Base-by-base conservation (phyloP, 495 filamentous ascomycete species). In the Parathielavia hyrcaniae region DNA sequence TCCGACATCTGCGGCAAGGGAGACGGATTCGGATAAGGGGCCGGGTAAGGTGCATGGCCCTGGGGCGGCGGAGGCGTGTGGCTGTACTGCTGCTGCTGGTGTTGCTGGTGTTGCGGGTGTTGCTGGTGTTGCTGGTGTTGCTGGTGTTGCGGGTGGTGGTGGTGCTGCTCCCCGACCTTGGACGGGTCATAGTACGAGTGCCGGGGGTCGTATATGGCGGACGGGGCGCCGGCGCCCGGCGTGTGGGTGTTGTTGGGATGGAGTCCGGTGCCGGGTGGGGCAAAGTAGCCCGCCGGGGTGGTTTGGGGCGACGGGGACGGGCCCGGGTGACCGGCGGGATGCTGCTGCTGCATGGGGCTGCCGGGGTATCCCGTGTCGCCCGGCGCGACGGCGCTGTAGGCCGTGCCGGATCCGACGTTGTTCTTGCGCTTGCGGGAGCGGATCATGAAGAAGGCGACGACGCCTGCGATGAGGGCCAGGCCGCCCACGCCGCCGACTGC, bases 401-500 rank as follows among this genome's bases (percentile, higher is more conserved):
- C 35, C 9, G 40, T 49, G 48, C 41, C 44, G 39, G 39, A 35
- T 40, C 39, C 30, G 34, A 22, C 6, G 23, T 57, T 58, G 48
- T 41, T 49, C 40, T 41, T 58, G 40, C 61, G 58, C 47, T 56
- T 66, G 55, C 59, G 63, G 17, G 53, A 58, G 43, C 59, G 63
- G 38, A 64, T 52, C 11, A 68, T 32, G 22, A 63, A 16, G 49
- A 63, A 61, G 45, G 64, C 61, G 36, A 64, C 45, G n/a, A 19
- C 30, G 16, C 47, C 65, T 0, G 54, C 59, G 46, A 67, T 58
- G 13, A 65, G 45, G 34, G 62, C 44, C 0, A 72, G 16, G 26
- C 55, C 61, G 35, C 57, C 58, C 2, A 69, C 23, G 1, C 66
- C 64, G 59, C 68, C 72, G 4, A 75, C 53, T 2, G 64, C 63